Evolutionary conservation across 2,329 filamentous ascomycete species (phyloP), one percentile per base, ranked within the genome.

Genomic region (Elsinoe ampelina): DNA sequence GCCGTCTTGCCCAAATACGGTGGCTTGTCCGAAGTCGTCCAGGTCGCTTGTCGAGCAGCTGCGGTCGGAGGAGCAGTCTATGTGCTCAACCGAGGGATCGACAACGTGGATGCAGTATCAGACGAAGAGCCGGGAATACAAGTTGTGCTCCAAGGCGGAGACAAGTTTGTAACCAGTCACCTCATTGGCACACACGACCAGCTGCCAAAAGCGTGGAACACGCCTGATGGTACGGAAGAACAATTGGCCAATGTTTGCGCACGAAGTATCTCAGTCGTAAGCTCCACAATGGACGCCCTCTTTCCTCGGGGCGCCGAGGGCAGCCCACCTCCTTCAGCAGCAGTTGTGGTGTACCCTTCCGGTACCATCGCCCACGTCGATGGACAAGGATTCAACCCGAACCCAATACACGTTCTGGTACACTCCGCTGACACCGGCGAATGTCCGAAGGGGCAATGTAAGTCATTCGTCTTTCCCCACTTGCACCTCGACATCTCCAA

Each of bases 1-100:
- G 88, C 89, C 47, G 83, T 98, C 11, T 82, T 95, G 62, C 86
- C 91, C 19, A 96, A 95, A 76, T 98, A 90, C 85, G 92, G 92
- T 47, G 90, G 92, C 26, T 77, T 87, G 47, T 86, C 89, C 32
- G 92, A 98, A 71, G 83, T 97, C 59, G 83, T 87, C 30, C 92
- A 98, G 74, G 90, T 95, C 20, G 88, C 85, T 3, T 97, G 93
- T 68, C 86, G 92, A 63, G 89, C 92, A 38, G 84, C 85, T 60
- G 92, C 92, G 17, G 93, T 98, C 5, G 92, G 92, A 35, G 93
- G 93, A 48, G 89, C 85, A 10, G 81, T 95, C 2, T 97, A 97
- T 72, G 88, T 95, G 69, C 80, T 97, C 13, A 86, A 84, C 42
- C 85, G 85, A 50, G 83, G 83, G 8, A 74, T 93, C 55, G 69